Evolutionary conservation across 2,329 filamentous ascomycete species (phyloP).

Genomic region (Corniculantispora saksenae): DNA sequence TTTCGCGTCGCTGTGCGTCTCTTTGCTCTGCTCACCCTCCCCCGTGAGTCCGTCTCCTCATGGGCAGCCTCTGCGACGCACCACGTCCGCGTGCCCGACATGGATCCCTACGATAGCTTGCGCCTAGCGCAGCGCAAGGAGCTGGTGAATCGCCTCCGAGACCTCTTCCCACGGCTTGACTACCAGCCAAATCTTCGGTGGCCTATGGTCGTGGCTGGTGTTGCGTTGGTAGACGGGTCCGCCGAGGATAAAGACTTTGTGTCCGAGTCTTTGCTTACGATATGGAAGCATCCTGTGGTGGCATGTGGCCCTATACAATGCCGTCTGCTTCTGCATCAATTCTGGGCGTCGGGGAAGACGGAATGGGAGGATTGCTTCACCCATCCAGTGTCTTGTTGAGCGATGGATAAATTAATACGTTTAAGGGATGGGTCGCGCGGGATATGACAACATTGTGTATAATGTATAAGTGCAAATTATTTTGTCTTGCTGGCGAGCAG

Average conservation of each 20-base stretch:
- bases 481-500: no score
- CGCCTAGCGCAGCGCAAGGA: background rate
- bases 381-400: background rate
- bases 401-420: background rate
- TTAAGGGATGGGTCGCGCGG: background rate
- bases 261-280: background rate
- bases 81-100: no score
- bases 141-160: background rate
- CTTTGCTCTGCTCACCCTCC: conserved; percentile 4
- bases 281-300: background rate
- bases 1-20: background rate
- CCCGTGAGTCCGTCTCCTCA: background rate
- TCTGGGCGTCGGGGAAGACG: background rate
- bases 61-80: background rate
- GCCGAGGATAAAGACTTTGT: background rate
- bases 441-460: no score
- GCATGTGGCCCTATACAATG: background rate
- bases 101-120: background rate
- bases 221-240: background rate
- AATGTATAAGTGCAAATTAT: no score
- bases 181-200: background rate
- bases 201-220: conserved; percentile 2
- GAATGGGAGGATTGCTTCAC: conserved; percentile 2
- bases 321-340: background rate
- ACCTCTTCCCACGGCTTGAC: background rate